Percentiles rank a stretch among this genome's conserved stretches.
Evolutionary conservation across 2,329 filamentous ascomycete species (phyloP).

Genomic region (Colletotrichum phormii): DNA sequence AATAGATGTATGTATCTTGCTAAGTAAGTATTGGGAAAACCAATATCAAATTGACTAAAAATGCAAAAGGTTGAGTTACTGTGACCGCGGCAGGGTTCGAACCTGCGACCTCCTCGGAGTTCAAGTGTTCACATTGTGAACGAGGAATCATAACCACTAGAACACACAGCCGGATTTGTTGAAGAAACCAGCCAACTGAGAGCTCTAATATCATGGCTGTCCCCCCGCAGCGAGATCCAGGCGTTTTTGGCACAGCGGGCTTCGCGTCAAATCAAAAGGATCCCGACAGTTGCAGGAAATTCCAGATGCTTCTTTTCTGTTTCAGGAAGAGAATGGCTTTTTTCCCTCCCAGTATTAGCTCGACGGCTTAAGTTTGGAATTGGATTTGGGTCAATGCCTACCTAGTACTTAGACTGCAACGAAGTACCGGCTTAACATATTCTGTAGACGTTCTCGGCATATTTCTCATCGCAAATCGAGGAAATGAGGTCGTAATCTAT

Average conservation of each 20-base stretch:
- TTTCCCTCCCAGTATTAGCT: background rate
- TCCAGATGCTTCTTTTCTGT: background rate
- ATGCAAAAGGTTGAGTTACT: background rate
- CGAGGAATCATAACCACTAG: constrained; percentile 37
- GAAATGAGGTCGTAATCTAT: fast-evolving
- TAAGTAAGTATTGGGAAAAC: no score
- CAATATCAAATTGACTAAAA: no score
- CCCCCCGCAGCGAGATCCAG: background rate
- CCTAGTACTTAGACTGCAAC: background rate
- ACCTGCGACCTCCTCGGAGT: constrained; percentile 37
- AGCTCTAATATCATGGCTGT: background rate
- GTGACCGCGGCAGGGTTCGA: constrained; percentile 38
- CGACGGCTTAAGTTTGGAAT: background rate
- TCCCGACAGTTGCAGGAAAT: background rate
- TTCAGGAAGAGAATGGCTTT: background rate
- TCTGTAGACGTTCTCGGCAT: background rate
- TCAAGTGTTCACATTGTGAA: constrained; percentile 18
- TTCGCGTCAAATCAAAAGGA: no score
- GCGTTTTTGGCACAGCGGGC: background rate
- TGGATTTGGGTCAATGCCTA: background rate
- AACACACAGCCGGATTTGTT: constrained; percentile 31
- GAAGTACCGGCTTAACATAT: background rate
- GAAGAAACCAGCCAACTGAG: fast-evolving
- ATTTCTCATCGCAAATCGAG: background rate
- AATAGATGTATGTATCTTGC: no score